Evolutionary conservation across 768 basidiomycete species (phyloP).

Genomic region (Leccinum boreale): DNA sequence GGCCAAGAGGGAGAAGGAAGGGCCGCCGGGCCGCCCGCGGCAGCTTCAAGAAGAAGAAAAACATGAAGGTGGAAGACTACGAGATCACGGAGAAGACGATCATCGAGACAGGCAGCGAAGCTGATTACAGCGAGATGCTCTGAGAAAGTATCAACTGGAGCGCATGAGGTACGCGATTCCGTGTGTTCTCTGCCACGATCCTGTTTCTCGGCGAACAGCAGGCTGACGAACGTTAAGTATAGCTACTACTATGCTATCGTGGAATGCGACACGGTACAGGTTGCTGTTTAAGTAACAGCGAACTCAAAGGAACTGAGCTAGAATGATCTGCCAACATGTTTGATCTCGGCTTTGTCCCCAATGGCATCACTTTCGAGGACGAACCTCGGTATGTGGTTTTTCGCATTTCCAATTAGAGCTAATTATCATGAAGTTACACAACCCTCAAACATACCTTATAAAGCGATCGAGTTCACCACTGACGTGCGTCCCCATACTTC

Average conservation of each 20-base stretch:
- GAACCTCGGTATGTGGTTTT: constrained; percentile 56
- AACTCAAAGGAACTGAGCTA: constrained; percentile 92
- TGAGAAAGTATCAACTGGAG: constrained; percentile 90
- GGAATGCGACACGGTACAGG: constrained; percentile 74
- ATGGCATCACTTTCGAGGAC: constrained; percentile 81
- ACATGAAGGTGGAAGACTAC: constrained; percentile 38
- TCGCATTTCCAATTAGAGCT: background rate
- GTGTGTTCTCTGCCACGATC: background rate
- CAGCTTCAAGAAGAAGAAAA: constrained; percentile 62
- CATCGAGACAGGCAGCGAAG: constrained; percentile 55
- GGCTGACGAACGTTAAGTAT: constrained; percentile 13
- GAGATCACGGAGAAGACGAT: constrained; percentile 64
- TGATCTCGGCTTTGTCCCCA: constrained; percentile 90
- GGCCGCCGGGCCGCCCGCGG: constrained; percentile 91
- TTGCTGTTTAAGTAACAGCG: constrained; percentile 77
- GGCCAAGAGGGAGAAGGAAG: constrained; percentile 83
- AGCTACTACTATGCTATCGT: constrained; percentile 97
- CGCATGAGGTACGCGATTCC: constrained; percentile 61
- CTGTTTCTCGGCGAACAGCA: background rate
- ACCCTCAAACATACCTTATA: constrained; percentile 56
- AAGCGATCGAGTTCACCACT: constrained; percentile 85
- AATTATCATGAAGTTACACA: constrained; percentile 57
- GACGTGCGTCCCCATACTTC: constrained; percentile 56
- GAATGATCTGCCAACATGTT: constrained; percentile 96
- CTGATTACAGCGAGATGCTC: constrained; percentile 81